Conservation (phyloP, 805 yeast genomes). For the Wickerhamiella bombiphila region DNA sequence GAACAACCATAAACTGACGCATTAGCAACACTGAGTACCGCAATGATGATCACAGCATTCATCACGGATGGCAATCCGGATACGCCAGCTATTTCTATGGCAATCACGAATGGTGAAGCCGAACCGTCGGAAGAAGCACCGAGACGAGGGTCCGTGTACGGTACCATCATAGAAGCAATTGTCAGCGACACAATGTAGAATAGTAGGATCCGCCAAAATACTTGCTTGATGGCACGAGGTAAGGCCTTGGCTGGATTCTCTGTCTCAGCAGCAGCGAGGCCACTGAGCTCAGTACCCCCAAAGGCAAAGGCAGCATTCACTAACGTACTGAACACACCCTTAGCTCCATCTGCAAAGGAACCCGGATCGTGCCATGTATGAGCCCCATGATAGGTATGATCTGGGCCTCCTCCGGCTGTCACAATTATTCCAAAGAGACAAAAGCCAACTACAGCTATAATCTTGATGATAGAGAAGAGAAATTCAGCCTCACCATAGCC, state of each 20-base stretch:
- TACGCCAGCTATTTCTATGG: conserved; percentile 52
- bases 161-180: conserved; percentile 62
- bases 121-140: conserved; percentile 42
- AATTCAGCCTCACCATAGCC: conserved; percentile 65
- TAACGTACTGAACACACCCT: too few relatives aligned
- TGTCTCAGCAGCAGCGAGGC: conserved; percentile 67
- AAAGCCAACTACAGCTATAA: conserved; percentile 46
- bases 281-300: conserved; percentile 60
- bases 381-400: conserved; percentile 36
- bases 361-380: too few relatives aligned
- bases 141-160: conserved; percentile 39
- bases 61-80: conserved; percentile 51
- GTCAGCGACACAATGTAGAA: too few relatives aligned
- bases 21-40: too few relatives aligned
- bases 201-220: conserved; percentile 63
- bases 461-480: conserved; percentile 41
- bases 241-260: conserved; percentile 49
- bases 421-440: conserved; percentile 42
- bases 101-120: conserved; percentile 64
- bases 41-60: conserved; percentile 54
- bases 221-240: conserved; percentile 66
- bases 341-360: too few relatives aligned
- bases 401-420: conserved; percentile 44
- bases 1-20: conserved; percentile 58
- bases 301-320: conserved; percentile 67